Evolutionary conservation across 176 grass and related monocot species (phyloP), one percentile per base, ranked within the genome.

Genomic region (Melocanna baccifera): DNA sequence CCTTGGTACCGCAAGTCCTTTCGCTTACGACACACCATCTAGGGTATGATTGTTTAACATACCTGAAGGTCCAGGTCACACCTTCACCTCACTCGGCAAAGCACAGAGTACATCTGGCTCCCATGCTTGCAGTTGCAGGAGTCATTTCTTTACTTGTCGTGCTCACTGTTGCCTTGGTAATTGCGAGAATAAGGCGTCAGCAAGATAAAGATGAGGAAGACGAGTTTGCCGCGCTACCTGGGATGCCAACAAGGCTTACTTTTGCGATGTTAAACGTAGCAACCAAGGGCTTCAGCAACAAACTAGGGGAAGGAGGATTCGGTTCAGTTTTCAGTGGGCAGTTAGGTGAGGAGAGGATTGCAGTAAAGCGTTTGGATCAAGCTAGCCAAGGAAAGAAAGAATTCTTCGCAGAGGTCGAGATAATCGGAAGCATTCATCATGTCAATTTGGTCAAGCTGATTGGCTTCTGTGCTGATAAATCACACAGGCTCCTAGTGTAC

Each of bases 361-460:
- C 87, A 0, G 75, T 92, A 23, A 96, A 96, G 37, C 25, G 29
- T 9, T 56, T 96, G 30, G 84, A 87, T 73, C 79, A 55, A 22
- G 23, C 74, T 13, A 73, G 64, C n/a, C 89, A 89, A n/a, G n/a
- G n/a, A n/a, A n/a, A n/a, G n/a, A n/a, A n/a, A 12, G 86, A 93
- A 65, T 93, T 95, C 37, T 67, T 91, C 48, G 88, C 86, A 20
- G 93, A 95, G 50, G 86, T 95, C 0, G 18, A 91, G 41, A 91
- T 70, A 32, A 91, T 96, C n/a, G 91, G 94, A 12, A 81, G 34
- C 20, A 51, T 91, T 39, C 91, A 93, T 42, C 87, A 93, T 51
- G 69, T 93, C 48, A 93, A 91, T 81, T 57, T 93, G 1, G 94
- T 93, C 6, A 91, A 34, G 13, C 12, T 96, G 42, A 86, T 93